These are phyloP conservation scores for Aspergillus phoenicis DNA, from an alignment of 2,329 filamentous ascomycete genomes.

Conservation along the genomic window DNA sequence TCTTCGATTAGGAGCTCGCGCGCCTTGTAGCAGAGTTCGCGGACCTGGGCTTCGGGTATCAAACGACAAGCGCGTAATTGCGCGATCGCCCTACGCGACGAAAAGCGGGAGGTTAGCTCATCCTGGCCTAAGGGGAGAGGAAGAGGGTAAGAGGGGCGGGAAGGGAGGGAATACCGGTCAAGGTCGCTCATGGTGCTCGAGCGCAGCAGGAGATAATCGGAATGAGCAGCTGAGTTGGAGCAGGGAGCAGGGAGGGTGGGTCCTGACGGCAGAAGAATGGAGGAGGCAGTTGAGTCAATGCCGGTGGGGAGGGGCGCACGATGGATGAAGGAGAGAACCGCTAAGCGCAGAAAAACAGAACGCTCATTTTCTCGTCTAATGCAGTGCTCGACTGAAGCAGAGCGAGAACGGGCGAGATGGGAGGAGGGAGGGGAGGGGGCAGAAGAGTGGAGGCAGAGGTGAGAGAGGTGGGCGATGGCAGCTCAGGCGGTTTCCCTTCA, in stretches of 20 bases:
- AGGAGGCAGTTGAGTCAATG: conserved; percentile 12
- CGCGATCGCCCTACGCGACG: conserved; percentile 74
- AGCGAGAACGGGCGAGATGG: conserved; percentile 3
- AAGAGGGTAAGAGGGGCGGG: not conserved
- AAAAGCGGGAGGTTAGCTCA: conserved; percentile 10
- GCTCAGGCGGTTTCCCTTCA: too few relatives aligned
- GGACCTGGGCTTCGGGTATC: conserved; percentile 92
- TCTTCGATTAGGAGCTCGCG: conserved; percentile 95
- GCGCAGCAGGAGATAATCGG: conserved; percentile 11
- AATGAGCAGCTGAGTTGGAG: conserved; percentile 10
- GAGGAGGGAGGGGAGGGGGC: conserved; percentile 3
- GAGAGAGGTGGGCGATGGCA: conserved; percentile 3
- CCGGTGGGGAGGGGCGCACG: conserved; percentile 14
- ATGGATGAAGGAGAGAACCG: conserved; percentile 17
- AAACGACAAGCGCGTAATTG: conserved; percentile 94
- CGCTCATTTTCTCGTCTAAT: conserved; percentile 24
- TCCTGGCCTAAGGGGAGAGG: not conserved
- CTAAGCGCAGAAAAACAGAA: conserved; percentile 22
- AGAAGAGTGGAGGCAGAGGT: conserved; percentile 10
- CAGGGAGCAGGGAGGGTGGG: conserved; percentile 17
- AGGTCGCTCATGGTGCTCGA: conserved; percentile 77
- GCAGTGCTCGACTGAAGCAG: not conserved
- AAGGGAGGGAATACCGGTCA: conserved; percentile 67
- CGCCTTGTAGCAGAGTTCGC: conserved; percentile 96
- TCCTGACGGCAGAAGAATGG: conserved; percentile 20